These are phyloP conservation scores for Erigeron philadelphicus DNA, from an alignment of 140 eudicot genomes.

Conservation along the genomic window DNA sequence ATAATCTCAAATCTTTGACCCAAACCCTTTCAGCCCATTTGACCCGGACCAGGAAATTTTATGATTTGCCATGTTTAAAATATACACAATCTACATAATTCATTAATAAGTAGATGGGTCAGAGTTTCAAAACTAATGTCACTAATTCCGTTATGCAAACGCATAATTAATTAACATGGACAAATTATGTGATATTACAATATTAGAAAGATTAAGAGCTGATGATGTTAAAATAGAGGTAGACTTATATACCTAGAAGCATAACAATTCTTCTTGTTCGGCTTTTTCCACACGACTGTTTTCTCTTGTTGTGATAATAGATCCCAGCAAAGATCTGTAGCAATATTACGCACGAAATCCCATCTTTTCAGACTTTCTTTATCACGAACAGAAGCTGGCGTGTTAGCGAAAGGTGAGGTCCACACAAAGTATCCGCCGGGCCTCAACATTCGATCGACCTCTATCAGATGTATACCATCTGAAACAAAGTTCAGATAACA, in stretches of 20 bases:
- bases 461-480: conserved; percentile 77
- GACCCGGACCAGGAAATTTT: background rate
- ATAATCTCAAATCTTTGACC: background rate
- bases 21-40: background rate
- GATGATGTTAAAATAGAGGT: background rate
- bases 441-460: conserved; percentile 80
- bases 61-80: background rate
- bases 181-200: background rate
- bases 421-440: conserved; percentile 99
- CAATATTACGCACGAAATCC: conserved; percentile 51
- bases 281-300: conserved; percentile 93
- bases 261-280: conserved; percentile 66
- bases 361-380: conserved; percentile 72
- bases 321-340: conserved; percentile 78
- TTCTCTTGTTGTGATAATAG: conserved; percentile 82
- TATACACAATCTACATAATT: background rate
- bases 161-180: background rate
- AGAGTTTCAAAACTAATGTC: background rate
- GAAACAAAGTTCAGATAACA: conserved; percentile 26
- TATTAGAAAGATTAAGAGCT: background rate
- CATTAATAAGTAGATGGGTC: background rate
- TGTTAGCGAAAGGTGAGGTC: conserved; percentile 77
- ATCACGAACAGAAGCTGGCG: conserved; percentile 62
- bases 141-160: background rate
- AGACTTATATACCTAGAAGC: conserved; percentile 50